These are phyloP conservation scores for Aspergillus caelatus DNA, from an alignment of 2,329 filamentous ascomycete species.

Conservation along the genomic window DNA sequence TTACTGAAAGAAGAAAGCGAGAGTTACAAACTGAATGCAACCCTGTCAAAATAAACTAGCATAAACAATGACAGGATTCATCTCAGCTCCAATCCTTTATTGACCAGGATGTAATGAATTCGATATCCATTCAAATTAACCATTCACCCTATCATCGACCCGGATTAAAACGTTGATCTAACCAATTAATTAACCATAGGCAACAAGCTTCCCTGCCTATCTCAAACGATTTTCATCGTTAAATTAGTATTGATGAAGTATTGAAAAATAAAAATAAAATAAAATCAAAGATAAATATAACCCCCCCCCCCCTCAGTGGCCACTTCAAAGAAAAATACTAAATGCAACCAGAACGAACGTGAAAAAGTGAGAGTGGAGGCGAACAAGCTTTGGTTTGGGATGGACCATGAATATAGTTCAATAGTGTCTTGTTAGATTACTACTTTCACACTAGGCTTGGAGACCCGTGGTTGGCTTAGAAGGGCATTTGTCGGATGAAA, in stretches of 20 bases:
- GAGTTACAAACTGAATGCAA: not conserved
- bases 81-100: not conserved
- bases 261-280: not conserved
- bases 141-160: not conserved
- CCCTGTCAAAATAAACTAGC: not conserved
- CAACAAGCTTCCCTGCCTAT: not conserved
- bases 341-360: not conserved
- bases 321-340: not conserved
- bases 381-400: not conserved
- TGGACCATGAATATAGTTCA: constrained; percentile 1
- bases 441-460: not conserved
- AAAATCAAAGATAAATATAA: not conserved
- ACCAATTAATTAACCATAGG: not conserved
- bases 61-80: not conserved
- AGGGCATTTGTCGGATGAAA: not conserved
- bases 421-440: not conserved
- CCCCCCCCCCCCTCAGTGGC: not conserved
- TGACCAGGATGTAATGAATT: not conserved
- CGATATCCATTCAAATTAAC: not conserved
- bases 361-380: not conserved
- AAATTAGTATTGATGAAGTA: not conserved
- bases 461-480: no score
- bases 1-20: no score
- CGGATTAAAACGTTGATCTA: not conserved
- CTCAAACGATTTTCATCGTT: not conserved